A percentile compares a stretch with the other conserved stretches of the same genome.
Evolutionary conservation across 352 stramenopile species (phyloP).

Genomic region (Globisporangium perplexum): DNA sequence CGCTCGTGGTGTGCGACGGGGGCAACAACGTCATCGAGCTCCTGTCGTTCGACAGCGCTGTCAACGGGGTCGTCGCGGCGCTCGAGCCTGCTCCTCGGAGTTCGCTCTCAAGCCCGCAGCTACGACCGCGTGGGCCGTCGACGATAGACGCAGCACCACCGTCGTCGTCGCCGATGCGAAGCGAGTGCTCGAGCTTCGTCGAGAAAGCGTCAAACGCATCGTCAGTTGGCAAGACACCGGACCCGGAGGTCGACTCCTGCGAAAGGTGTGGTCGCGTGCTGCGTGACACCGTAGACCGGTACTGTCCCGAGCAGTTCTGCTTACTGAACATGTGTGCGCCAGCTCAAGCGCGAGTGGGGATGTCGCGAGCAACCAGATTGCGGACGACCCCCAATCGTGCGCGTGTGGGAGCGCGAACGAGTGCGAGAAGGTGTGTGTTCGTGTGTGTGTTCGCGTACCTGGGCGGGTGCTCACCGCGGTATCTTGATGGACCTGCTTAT

Average conservation of each 20-base stretch:
- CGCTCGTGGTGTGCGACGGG: constrained; percentile 19
- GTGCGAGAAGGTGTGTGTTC: background rate
- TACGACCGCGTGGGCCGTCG: background rate
- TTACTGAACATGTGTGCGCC: background rate
- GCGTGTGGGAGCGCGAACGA: background rate
- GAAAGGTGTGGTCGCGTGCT: background rate
- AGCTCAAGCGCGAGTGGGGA: background rate
- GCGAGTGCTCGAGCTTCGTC: background rate
- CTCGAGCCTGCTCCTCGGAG: background rate
- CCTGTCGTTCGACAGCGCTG: constrained; percentile 3
- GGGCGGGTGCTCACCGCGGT: too few relatives aligned
- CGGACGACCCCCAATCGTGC: background rate
- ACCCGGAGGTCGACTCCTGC: background rate
- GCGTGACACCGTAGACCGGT: background rate
- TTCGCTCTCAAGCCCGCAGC: background rate
- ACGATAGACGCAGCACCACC: background rate
- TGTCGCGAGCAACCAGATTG: background rate
- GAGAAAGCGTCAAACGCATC: background rate
- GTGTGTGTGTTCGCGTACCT: too few relatives aligned
- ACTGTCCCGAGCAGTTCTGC: background rate
- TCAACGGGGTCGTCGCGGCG: background rate
- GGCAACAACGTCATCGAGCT: constrained; percentile 19
- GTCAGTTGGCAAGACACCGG: background rate
- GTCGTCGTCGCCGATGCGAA: background rate
- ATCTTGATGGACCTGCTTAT: too few relatives aligned